Conservation (phyloP, 2,329 filamentous ascomycete species). For the Diaporthe vaccinii region DNA sequence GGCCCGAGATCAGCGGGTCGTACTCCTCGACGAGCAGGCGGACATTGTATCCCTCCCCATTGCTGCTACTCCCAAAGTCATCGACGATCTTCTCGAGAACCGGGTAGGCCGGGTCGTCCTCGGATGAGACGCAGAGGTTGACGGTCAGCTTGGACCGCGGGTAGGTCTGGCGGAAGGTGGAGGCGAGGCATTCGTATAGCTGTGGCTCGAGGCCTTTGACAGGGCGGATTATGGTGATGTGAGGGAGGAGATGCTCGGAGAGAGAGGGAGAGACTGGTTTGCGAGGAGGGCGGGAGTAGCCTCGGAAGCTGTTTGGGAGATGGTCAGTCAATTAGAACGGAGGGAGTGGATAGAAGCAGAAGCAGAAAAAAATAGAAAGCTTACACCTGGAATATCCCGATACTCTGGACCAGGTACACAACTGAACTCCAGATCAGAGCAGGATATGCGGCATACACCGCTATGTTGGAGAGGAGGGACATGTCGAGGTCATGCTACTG, state of each 20-base stretch:
- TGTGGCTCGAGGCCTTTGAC: conserved; percentile 92
- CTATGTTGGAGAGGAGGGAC: conserved; percentile 49
- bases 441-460: conserved; percentile 53
- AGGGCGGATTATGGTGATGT: conserved; percentile 91
- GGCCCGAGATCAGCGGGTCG: conserved; percentile 76
- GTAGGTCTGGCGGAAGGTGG: conserved; percentile 87
- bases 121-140: conserved; percentile 84
- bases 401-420: conserved; percentile 66
- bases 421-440: conserved; percentile 62
- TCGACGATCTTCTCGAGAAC: conserved; percentile 78
- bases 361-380: conserved; percentile 32
- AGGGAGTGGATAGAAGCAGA: accelerated
- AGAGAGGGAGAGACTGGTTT: conserved; percentile 66
- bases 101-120: conserved; percentile 81
- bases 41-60: conserved; percentile 72
- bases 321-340: neutral
- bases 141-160: conserved; percentile 82
- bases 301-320: conserved; percentile 59
- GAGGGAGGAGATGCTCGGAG: conserved; percentile 71
- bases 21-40: conserved; percentile 85
- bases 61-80: conserved; percentile 66
- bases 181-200: conserved; percentile 92
- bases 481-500: conserved; percentile 39
- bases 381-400: conserved; percentile 71
- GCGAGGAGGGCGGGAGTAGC: conserved; percentile 65